Conservation (phyloP, 768 basidiomycete genomes). For the Leccinellum rugosiceps region DNA sequence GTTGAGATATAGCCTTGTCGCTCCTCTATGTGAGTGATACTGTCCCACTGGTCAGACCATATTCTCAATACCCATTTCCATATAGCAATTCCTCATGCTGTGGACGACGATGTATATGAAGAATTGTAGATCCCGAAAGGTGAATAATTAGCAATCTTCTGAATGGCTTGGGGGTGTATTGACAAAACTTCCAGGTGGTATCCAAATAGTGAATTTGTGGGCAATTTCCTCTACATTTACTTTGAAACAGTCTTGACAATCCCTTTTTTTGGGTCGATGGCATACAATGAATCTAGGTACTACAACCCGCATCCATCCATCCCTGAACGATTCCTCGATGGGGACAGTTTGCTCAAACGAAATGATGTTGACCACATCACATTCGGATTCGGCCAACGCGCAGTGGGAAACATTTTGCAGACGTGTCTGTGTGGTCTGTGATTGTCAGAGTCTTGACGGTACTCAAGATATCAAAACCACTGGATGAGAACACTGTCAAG, state of each 20-base stretch:
- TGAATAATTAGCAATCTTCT: not conserved
- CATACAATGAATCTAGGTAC: not conserved
- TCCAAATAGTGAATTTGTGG: not conserved
- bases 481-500: not conserved
- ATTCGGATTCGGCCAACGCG: not conserved
- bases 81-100: not conserved
- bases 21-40: not conserved
- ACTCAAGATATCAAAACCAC: not conserved
- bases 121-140: not conserved
- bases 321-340: not conserved
- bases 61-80: not conserved
- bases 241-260: not conserved
- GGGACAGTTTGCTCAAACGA: not conserved
- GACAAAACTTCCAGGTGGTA: not conserved
- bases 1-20: not conserved
- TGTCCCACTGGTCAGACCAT: not conserved
- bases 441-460: not conserved
- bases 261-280: not conserved
- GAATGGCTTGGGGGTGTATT: too few species aligned
- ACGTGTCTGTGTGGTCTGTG: not conserved
- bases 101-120: not conserved
- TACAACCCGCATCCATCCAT: not conserved
- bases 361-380: not conserved
- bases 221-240: not conserved
- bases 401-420: not conserved